phyloP scores from a whole-genome alignment of 148 eudicot genomes.

The Persicaria maculosa region DNA sequence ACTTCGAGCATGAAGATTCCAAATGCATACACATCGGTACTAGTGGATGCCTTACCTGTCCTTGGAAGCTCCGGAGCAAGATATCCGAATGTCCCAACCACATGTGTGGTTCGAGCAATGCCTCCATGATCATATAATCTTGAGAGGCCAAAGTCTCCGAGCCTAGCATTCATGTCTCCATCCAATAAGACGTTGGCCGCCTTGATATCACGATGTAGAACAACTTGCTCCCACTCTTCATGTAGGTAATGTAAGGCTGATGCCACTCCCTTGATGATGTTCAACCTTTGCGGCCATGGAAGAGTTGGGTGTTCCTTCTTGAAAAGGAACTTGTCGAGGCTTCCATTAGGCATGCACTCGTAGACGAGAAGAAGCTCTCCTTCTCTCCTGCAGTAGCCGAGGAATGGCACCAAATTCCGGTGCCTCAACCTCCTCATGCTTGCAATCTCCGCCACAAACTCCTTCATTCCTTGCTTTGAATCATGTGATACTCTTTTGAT shows the following conservation, averaged over 20 bases:
- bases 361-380: slow-evolving; percentile 26
- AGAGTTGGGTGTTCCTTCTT: slow-evolving; percentile 4
- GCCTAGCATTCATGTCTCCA: slow-evolving; percentile 18
- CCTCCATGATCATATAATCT: slow-evolving; percentile 20
- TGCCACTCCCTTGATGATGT: slow-evolving; percentile 24
- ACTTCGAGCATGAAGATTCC: slow-evolving; percentile 20
- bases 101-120: slow-evolving; percentile 17
- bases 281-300: slow-evolving; percentile 14
- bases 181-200: slow-evolving; percentile 17
- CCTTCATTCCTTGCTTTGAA: slow-evolving; percentile 15
- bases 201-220: slow-evolving; percentile 20
- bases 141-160: slow-evolving; percentile 30
- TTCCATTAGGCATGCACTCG: slow-evolving; percentile 28
- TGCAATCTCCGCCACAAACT: slow-evolving; percentile 8
- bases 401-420: slow-evolving; percentile 26
- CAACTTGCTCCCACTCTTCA: slow-evolving; percentile 20
- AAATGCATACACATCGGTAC: slow-evolving; percentile 23
- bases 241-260: slow-evolving; percentile 22
- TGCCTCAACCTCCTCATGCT: slow-evolving; percentile 26
- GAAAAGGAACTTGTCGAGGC: slow-evolving; percentile 26
- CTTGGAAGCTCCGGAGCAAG: slow-evolving; percentile 23
- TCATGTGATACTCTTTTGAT: slow-evolving; percentile 10
- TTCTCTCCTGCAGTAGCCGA: slow-evolving; percentile 25
- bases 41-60: slow-evolving; percentile 14
- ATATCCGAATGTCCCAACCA: slow-evolving; percentile 25